Evolutionary conservation across 352 stramenopile species (phyloP).

Genomic region (Phytopythium litorale): DNA sequence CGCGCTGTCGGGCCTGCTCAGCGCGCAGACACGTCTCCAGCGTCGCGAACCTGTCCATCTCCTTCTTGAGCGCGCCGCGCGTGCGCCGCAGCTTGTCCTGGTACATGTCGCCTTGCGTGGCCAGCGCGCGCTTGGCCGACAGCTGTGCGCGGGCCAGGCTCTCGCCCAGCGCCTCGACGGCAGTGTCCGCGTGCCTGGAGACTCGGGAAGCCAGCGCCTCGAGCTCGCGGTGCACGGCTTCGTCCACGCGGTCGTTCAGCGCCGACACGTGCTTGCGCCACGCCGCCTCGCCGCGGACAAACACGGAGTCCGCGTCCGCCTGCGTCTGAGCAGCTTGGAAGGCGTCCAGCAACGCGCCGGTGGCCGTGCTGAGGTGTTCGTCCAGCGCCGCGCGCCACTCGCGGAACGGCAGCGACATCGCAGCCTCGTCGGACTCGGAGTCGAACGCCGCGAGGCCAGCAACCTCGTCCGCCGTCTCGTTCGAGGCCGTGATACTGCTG

Average conservation of each 20-base stretch:
- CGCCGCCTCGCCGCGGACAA: conserved; percentile 53
- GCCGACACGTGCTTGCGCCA: conserved; percentile 50
- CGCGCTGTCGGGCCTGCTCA: conserved; percentile 52
- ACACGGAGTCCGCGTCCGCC: conserved; percentile 53
- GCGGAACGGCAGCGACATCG: conserved; percentile 14
- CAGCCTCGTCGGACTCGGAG: background rate
- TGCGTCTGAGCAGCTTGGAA: conserved; percentile 38
- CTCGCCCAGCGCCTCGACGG: conserved; percentile 33
- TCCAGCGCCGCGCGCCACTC: conserved; percentile 33
- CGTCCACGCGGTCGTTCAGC: conserved; percentile 50
- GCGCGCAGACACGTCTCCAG: conserved; percentile 62
- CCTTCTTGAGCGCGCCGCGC: conserved; percentile 47
- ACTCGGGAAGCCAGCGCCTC: conserved; percentile 16
- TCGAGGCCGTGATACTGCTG: background rate
- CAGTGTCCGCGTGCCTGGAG: conserved; percentile 23
- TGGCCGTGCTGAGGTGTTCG: conserved; percentile 21
- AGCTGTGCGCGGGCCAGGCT: conserved; percentile 30
- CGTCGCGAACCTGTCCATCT: conserved; percentile 52
- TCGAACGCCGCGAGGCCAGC: background rate
- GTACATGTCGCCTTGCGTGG: conserved; percentile 38
- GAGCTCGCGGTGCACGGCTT: conserved; percentile 25
- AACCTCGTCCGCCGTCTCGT: background rate
- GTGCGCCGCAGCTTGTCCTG: conserved; percentile 51
- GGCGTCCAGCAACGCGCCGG: conserved; percentile 18
- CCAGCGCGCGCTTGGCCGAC: conserved; percentile 29